A percentile compares a stretch with the other conserved stretches of the same genome.
Evolutionary conservation across 2,329 filamentous ascomycete species (phyloP).

Genomic region (Aaosphaeria arxii): DNA sequence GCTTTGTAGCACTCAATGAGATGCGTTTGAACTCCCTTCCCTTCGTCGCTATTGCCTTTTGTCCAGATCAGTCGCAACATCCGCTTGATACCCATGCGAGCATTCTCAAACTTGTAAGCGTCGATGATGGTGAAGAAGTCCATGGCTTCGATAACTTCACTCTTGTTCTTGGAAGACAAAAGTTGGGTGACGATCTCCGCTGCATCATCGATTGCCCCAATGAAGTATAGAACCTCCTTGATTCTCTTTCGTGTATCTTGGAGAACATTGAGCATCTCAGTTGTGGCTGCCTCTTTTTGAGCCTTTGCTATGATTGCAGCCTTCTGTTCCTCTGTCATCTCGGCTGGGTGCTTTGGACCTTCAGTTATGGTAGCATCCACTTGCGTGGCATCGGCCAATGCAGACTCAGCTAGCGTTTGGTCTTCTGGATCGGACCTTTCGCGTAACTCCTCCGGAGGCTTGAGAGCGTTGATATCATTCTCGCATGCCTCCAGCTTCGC

Average conservation of each 20-base stretch:
- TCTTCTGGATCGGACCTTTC: conserved; percentile 62
- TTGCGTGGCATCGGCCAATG: conserved; percentile 87
- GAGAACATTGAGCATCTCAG: conserved; percentile 82
- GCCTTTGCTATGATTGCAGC: conserved; percentile 72
- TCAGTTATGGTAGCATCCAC: conserved; percentile 50
- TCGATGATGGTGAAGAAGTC: conserved; percentile 96
- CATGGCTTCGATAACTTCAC: conserved; percentile 97
- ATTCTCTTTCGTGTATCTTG: conserved; percentile 89
- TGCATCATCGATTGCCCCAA: conserved; percentile 82
- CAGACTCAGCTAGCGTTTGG: conserved; percentile 67
- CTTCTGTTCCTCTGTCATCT: conserved; percentile 79
- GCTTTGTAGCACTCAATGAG: conserved; percentile 95
- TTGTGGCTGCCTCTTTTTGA: conserved; percentile 81
- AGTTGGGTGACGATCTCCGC: conserved; percentile 81
- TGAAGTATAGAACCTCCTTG: conserved; percentile 88
- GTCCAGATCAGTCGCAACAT: conserved; percentile 99
- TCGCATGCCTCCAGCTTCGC: conserved; percentile 79
- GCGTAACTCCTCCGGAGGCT: conserved; percentile 74
- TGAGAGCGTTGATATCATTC: conserved; percentile 73
- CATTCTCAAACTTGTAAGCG: conserved; percentile 92
- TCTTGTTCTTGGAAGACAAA: conserved; percentile 93
- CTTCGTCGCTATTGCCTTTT: conserved; percentile 98
- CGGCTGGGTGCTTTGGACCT: conserved; percentile 50
- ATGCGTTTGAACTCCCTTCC: conserved; percentile 95
- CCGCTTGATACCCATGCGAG: conserved; percentile 85